A percentile compares a stretch with the other conserved stretches of the same genome.
Evolutionary conservation across 495 filamentous ascomycete species (phyloP).

Genomic region (Lasiosphaeria ovina): DNA sequence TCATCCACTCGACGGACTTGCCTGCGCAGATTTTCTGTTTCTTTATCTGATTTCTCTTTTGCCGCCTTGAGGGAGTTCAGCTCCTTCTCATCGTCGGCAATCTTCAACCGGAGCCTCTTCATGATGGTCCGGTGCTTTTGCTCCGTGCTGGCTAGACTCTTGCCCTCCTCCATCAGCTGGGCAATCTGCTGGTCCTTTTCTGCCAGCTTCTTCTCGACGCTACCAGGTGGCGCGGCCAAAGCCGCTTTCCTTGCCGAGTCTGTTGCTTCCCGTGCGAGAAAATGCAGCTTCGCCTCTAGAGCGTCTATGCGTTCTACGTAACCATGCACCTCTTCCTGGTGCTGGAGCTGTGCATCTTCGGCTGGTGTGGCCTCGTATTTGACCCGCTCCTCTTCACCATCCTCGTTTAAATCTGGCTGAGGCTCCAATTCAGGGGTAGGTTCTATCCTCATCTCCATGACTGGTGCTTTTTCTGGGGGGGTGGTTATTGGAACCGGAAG

Average conservation of each 20-base stretch:
- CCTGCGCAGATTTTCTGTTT: constrained; percentile 55
- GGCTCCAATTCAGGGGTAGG: background rate
- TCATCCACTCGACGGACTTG: constrained; percentile 62
- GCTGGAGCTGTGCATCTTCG: constrained; percentile 58
- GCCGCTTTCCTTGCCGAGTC: constrained; percentile 67
- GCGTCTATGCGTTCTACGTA: constrained; percentile 92
- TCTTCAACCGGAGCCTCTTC: constrained; percentile 72
- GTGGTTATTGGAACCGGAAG: constrained; percentile 3
- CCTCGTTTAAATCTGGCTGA: constrained; percentile 2
- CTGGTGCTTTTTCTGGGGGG: background rate
- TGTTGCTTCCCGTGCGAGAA: constrained; percentile 74
- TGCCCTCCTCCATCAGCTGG: constrained; percentile 85
- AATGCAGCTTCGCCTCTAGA: constrained; percentile 83
- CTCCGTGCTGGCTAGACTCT: constrained; percentile 81
- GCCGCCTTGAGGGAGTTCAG: constrained; percentile 58
- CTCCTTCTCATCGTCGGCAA: constrained; percentile 62
- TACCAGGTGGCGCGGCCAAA: constrained; percentile 58
- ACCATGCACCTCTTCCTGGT: constrained; percentile 75
- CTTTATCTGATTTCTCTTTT: constrained; percentile 66
- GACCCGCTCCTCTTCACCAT: constrained; percentile 4
- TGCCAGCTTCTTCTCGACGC: constrained; percentile 70
- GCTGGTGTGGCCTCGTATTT: constrained; percentile 52
- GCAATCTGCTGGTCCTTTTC: constrained; percentile 91
- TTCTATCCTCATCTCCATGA: constrained; percentile 6
- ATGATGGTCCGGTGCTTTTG: constrained; percentile 77